A percentile compares a stretch with the other conserved stretches of the same genome.
Evolutionary conservation across 1,284 basidiomycete genomes (phyloP).

Genomic region (Anthracocystis setariae): DNA sequence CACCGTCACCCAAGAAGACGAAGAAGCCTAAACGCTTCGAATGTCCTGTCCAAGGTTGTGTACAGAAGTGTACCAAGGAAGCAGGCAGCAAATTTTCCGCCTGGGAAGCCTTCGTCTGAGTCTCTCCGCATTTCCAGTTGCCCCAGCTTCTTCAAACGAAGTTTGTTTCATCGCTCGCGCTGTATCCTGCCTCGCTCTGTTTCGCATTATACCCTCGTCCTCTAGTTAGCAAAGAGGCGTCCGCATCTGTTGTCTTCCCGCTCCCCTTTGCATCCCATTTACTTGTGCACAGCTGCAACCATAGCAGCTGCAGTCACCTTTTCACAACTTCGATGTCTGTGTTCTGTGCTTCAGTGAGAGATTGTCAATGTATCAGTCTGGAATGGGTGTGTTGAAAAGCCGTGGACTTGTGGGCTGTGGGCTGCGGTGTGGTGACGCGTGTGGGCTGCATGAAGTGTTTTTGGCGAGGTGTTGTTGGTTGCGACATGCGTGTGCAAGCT

Average conservation of each 20-base stretch:
- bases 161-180: neutral
- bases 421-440: slow-evolving; percentile 10
- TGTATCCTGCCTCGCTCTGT: neutral
- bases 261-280: slow-evolving; percentile 15
- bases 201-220: slow-evolving; percentile 6
- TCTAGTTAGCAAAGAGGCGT: neutral
- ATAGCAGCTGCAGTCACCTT: neutral
- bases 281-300: slow-evolving; percentile 25
- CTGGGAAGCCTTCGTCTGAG: slow-evolving; percentile 30
- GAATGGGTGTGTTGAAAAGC: neutral
- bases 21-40: slow-evolving; percentile 48
- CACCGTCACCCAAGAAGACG: slow-evolving; percentile 12
- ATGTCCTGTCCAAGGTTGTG: slow-evolving; percentile 59
- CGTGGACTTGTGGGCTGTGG: neutral
- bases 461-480: slow-evolving; percentile 10
- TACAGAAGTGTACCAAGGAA: slow-evolving; percentile 55
- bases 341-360: neutral
- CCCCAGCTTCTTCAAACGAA: no score
- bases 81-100: slow-evolving; percentile 41
- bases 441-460: slow-evolving; percentile 12
- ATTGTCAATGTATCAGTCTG: neutral
- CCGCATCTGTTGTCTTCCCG: neutral
- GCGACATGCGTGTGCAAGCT: slow-evolving; percentile 1
- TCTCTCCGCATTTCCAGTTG: neutral
- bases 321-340: neutral